These are phyloP conservation scores for Coniochaeta hoffmannii DNA, from an alignment of 2,329 filamentous ascomycete genomes.

Conservation along the genomic window DNA sequence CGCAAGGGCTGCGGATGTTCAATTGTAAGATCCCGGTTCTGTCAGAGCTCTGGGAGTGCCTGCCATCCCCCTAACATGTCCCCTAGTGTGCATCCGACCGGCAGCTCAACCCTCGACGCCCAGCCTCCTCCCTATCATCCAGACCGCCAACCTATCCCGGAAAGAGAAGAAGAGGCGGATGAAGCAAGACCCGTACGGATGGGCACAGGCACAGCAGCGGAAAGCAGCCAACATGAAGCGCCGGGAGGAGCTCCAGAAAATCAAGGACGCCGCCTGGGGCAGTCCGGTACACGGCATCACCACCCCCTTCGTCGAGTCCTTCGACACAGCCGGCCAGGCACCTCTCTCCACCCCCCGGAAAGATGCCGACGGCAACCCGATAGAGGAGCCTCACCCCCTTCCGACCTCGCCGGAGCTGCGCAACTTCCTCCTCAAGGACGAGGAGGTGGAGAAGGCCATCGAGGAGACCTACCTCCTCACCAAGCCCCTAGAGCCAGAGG, in stretches of 20 bases:
- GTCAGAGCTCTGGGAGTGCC: neutral
- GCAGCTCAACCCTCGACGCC: constrained; percentile 36
- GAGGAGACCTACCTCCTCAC: constrained; percentile 62
- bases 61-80: neutral
- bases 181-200: constrained; percentile 73
- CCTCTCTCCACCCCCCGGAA: constrained; percentile 24
- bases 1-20: constrained; percentile 51
- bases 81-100: constrained; percentile 55
- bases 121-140: constrained; percentile 50
- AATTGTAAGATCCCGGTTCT: constrained; percentile 42
- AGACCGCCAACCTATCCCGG: constrained; percentile 56
- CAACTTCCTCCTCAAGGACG: constrained; percentile 67
- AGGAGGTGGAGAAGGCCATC: constrained; percentile 61
- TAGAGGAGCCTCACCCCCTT: constrained; percentile 30
- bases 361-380: constrained; percentile 33
- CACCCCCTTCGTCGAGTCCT: constrained; percentile 78
- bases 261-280: constrained; percentile 59
- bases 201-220: constrained; percentile 73
- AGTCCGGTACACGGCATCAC: constrained; percentile 71
- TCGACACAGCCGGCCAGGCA: constrained; percentile 56
- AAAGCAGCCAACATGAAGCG: constrained; percentile 77
- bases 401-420: constrained; percentile 48
- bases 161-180: constrained; percentile 58
- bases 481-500: constrained; percentile 37
- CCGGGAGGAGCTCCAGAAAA: constrained; percentile 58